These are phyloP conservation scores for Mycocentrospora acerina DNA, from an alignment of 2,329 filamentous ascomycete species.

Conservation along the genomic window DNA sequence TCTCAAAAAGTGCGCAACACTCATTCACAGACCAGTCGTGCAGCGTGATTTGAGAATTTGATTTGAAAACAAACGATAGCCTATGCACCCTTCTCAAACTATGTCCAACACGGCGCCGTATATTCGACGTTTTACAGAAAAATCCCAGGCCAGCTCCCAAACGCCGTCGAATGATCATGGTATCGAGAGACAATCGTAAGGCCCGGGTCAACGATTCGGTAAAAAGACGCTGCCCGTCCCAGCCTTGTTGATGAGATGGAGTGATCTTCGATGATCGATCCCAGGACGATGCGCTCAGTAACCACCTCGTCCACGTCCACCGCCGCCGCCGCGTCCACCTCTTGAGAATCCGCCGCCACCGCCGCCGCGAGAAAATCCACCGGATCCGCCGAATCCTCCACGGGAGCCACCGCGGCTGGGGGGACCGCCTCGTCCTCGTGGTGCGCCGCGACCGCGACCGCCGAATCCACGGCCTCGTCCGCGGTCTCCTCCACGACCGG, in stretches of 20 bases:
- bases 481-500: conserved; percentile 55
- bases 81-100: conserved; percentile 6
- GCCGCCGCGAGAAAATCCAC: conserved; percentile 17
- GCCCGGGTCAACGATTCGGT: conserved; percentile 19
- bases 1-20: no score
- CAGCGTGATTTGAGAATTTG: neutral
- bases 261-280: conserved; percentile 2
- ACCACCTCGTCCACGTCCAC: conserved; percentile 34
- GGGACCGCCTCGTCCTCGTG: conserved; percentile 50
- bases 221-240: conserved; percentile 16
- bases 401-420: conserved; percentile 42
- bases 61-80: no score
- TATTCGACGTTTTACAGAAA: conserved; percentile 26
- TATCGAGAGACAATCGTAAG: conserved; percentile 32
- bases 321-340: conserved; percentile 26
- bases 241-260: conserved; percentile 8
- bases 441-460: conserved; percentile 50
- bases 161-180: conserved; percentile 38
- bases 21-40: no score
- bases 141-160: conserved; percentile 30
- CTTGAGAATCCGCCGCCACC: conserved; percentile 36
- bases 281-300: conserved; percentile 22
- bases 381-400: conserved; percentile 48
- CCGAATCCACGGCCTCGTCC: conserved; percentile 30
- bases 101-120: conserved; percentile 25